Percentiles rank a stretch among this genome's conserved stretches.
Conservation (phyloP, 2,329 filamentous ascomycete species). For the Alternaria tenuissima region DNA sequence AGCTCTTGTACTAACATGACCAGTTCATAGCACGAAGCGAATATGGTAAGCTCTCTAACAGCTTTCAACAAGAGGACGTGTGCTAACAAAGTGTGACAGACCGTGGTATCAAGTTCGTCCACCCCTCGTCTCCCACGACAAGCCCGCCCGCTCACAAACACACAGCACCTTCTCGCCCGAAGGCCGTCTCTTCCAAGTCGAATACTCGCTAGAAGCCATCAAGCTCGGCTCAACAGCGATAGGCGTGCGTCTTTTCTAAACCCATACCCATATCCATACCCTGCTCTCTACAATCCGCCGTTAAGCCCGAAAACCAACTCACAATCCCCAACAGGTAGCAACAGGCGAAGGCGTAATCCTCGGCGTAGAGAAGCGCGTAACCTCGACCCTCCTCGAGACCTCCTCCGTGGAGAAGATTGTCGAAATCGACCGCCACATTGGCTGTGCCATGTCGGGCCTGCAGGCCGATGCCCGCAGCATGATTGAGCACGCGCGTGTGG, state of each 20-base stretch:
- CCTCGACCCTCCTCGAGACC: constrained; percentile 94
- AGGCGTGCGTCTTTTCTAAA: constrained; percentile 65
- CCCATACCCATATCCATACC: neutral
- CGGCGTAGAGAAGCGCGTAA: constrained; percentile 98
- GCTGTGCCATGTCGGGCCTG: constrained; percentile 97
- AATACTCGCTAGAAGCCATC: constrained; percentile 99
- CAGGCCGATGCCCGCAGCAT: constrained; percentile 98
- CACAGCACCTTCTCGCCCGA: constrained; percentile 97
- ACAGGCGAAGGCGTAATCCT: constrained; percentile 95
- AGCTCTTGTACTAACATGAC: constrained; percentile 43
- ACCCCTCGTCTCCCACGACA: constrained; percentile 20
- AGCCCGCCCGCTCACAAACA: constrained; percentile 33
- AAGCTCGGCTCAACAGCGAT: constrained; percentile 99
- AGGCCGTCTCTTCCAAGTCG: constrained; percentile 99
- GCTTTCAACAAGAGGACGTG: constrained; percentile 11
- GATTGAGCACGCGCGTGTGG: constrained; percentile 97
- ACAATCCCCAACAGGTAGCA: constrained; percentile 65
- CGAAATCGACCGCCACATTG: constrained; percentile 98
- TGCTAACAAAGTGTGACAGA: constrained; percentile 63
- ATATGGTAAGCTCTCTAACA: constrained; percentile 77
- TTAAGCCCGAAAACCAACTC: constrained; percentile 9
- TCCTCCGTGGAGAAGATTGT: constrained; percentile 99
- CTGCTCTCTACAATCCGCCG: neutral
- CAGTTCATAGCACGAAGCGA: constrained; percentile 99
- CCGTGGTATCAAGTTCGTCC: constrained; percentile 91